Conservation (phyloP, 2,329 filamentous ascomycete species). For the Emmonsiellopsis sp. region DNA sequence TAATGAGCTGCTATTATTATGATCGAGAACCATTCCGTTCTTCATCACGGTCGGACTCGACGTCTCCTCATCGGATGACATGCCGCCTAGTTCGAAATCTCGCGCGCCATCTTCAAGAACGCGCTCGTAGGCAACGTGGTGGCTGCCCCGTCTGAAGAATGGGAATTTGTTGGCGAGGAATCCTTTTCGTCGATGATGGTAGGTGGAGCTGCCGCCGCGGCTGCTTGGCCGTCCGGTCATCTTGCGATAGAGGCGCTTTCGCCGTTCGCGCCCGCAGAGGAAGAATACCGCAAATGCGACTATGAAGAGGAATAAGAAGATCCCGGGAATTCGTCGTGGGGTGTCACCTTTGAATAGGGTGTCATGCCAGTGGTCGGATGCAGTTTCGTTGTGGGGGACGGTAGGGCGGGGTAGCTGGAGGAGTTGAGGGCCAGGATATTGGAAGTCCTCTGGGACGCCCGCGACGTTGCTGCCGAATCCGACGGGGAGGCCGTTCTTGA, state of each 20-base stretch:
- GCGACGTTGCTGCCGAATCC: constrained; percentile 84
- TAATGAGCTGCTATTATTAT: background rate
- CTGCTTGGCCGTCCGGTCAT: constrained; percentile 29
- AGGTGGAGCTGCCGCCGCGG: constrained; percentile 33
- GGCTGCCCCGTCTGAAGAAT: constrained; percentile 20
- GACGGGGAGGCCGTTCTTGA: constrained; percentile 59
- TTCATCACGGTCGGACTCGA: constrained; percentile 10
- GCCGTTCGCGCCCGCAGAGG: constrained; percentile 69
- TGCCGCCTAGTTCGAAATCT: constrained; percentile 69
- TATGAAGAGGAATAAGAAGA: constrained; percentile 70
- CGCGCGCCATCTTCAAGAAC: constrained; percentile 69
- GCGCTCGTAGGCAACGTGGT: constrained; percentile 60
- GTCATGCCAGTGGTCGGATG: constrained; percentile 49
- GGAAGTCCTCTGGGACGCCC: constrained; percentile 66
- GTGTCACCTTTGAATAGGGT: constrained; percentile 57
- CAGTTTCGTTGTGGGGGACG: constrained; percentile 21
- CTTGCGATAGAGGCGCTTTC: constrained; percentile 52
- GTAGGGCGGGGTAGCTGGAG: constrained; percentile 22
- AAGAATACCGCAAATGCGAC: constrained; percentile 61
- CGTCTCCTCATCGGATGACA: constrained; percentile 54
- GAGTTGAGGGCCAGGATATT: constrained; percentile 51
- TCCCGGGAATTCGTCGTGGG: constrained; percentile 60
- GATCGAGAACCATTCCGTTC: background rate
- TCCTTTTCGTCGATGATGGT: constrained; percentile 41
- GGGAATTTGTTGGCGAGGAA: constrained; percentile 50